Conservation (phyloP, 1,284 basidiomycete species). For the Cutaneotrichosporon sp. region DNA sequence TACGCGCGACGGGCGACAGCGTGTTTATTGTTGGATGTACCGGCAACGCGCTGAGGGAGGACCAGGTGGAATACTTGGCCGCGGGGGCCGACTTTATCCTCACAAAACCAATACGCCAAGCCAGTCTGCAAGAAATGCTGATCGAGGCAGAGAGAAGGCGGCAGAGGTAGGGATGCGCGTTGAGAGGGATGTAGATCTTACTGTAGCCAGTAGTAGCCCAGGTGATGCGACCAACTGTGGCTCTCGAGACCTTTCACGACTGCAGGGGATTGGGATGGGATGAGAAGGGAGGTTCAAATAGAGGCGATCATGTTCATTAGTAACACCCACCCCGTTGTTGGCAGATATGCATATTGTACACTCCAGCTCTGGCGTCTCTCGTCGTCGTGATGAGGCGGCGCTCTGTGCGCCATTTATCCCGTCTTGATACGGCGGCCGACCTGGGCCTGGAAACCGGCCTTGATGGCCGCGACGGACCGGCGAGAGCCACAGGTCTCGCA, state of each 20-base stretch:
- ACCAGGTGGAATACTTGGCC: conserved; percentile 64
- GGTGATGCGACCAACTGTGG: too few relatives aligned
- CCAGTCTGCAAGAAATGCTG: conserved; percentile 34
- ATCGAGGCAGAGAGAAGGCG: too few relatives aligned
- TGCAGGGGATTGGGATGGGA: too few relatives aligned
- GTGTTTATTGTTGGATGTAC: conserved; percentile 68
- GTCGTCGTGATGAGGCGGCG: background rate
- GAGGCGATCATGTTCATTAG: too few relatives aligned
- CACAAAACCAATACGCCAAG: conserved; percentile 45
- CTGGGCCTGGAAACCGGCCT: conserved; percentile 98
- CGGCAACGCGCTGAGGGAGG: conserved; percentile 62
- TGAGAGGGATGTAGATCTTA: too few relatives aligned
- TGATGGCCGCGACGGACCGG: conserved; percentile 92
- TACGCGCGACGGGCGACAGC: conserved; percentile 61
- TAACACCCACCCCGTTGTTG: background rate
- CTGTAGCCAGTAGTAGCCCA: too few relatives aligned
- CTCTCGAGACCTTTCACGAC: too few relatives aligned
- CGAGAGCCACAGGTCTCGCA: conserved; percentile 91
- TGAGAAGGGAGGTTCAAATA: too few relatives aligned
- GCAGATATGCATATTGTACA: conserved; percentile 16
- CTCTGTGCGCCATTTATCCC: conserved; percentile 8
- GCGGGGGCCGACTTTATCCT: conserved; percentile 61
- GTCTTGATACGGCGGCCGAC: conserved; percentile 50
- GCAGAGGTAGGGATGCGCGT: too few relatives aligned
- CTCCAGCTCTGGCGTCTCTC: background rate